Evolutionary conservation across 139 green algal species (phyloP), one percentile per base, ranked within the genome.

Genomic region (Chlorella ohadii): DNA sequence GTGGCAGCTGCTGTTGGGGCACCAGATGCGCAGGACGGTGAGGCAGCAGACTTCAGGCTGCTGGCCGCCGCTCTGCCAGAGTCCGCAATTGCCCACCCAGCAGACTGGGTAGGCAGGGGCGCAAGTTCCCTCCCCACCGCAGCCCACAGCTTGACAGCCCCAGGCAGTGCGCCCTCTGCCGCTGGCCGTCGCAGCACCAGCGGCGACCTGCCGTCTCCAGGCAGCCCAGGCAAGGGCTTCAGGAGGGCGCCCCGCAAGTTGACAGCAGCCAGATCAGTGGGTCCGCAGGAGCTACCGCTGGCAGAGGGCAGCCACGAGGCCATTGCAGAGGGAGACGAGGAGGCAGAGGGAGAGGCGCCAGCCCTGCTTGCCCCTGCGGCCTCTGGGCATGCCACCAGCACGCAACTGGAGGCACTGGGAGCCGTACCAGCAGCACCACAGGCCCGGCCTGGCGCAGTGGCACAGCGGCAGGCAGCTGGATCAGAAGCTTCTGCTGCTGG

Each of bases 171-270:
- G 28, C 2, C 63, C 27, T 68, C 38, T 68, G 63, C 63, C 5
- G n/a, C 51, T 2, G 15, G 28, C 6, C 63, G 28, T 17, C n/a
- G 65, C 65, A 36, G 64, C n/a, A 9, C 11, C 65, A 38, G 65
- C 65, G 27, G 31, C 65, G 65, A 72, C n/a, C 31, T 72, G 65
- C 65, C 65, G 27, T 72, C 65, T 6, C 68, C 68, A 27, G 25
- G 36, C 68, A 75, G 70, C 70, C 70, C 70, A 4, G 41, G 70
- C 31, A 44, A 77, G 38, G 27, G 1, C 5, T 27, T 27, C 33
- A 5, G 55, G 34, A 36, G n/a, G 12, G 76, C 59, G 20, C 56
- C 36, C 17, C 76, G 76, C 57, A 82, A 82, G 76, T 59, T 82
- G 25, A 82, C 76, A 1, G 76, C 47, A 22, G 76, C 76, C 25